Conservation (phyloP, 257 asterid species). For the Voacanga thouarsii region DNA sequence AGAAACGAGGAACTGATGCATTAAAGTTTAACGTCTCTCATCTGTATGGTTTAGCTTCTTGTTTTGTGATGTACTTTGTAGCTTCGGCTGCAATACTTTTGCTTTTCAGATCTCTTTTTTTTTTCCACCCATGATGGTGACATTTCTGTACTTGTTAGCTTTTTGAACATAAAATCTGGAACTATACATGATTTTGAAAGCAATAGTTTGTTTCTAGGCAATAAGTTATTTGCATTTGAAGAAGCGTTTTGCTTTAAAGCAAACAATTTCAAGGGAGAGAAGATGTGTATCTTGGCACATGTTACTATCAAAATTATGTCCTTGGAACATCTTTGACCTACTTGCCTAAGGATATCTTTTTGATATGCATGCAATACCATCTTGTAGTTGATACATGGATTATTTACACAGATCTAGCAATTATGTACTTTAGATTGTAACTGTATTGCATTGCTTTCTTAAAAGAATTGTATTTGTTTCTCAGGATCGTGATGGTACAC, state of each 20-base stretch:
- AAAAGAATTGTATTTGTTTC: conserved; percentile 18
- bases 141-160: not conserved
- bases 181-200: not conserved
- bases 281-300: not conserved
- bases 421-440: not conserved
- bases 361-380: not conserved
- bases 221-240: not conserved
- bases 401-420: not conserved
- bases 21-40: conserved; percentile 71
- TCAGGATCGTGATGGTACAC: conserved; percentile 82
- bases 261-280: not conserved
- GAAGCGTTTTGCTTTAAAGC: not conserved
- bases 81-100: conserved; percentile 14
- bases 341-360: not conserved
- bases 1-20: conserved; percentile 66
- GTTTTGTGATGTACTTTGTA: conserved; percentile 18
- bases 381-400: conserved; percentile 5
- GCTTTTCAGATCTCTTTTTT: not conserved
- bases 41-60: conserved; percentile 63
- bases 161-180: not conserved
- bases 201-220: not conserved
- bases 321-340: not conserved
- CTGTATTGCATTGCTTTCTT: conserved; percentile 17
- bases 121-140: not conserved
- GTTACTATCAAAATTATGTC: not conserved